Evolutionary conservation across 1,139 yeast species (phyloP).

Genomic region (Protomyces arabidopsidicola): DNA sequence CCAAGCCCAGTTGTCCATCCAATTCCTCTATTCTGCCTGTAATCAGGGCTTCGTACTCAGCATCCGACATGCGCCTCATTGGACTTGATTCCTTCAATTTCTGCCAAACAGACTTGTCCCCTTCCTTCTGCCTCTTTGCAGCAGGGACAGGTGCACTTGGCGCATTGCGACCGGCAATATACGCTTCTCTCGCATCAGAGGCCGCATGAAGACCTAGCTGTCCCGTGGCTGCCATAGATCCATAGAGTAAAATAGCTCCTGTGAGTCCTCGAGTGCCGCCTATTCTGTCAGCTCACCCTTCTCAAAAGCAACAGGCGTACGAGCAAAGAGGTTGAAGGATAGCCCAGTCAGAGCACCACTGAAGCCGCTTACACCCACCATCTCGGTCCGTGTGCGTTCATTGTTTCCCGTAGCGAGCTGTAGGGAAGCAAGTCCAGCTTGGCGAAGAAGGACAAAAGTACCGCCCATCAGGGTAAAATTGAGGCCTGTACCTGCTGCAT

Average conservation of each 20-base stretch:
- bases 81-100: constrained; percentile 12
- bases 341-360: constrained; percentile 20
- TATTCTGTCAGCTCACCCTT: not conserved
- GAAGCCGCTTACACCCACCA: not conserved
- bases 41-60: constrained; percentile 17
- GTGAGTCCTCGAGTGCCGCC: constrained; percentile 13
- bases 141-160: not conserved
- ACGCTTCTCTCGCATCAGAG: not conserved
- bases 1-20: constrained; percentile 15
- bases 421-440: not conserved
- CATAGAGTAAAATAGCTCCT: constrained; percentile 15
- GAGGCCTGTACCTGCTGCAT: constrained; percentile 7
- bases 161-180: not conserved
- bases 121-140: constrained; percentile 3
- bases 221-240: constrained; percentile 5
- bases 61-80: constrained; percentile 16
- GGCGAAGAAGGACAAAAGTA: constrained; percentile 3
- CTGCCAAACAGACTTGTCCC: constrained; percentile 21
- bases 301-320: not conserved
- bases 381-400: not conserved
- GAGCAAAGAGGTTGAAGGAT: not conserved
- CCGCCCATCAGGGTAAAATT: constrained; percentile 20
- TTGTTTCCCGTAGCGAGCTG: not conserved
- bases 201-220: not conserved
- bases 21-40: not conserved